Conservation (phyloP, 1,284 basidiomycete genomes). For the Inonotus obliquus region DNA sequence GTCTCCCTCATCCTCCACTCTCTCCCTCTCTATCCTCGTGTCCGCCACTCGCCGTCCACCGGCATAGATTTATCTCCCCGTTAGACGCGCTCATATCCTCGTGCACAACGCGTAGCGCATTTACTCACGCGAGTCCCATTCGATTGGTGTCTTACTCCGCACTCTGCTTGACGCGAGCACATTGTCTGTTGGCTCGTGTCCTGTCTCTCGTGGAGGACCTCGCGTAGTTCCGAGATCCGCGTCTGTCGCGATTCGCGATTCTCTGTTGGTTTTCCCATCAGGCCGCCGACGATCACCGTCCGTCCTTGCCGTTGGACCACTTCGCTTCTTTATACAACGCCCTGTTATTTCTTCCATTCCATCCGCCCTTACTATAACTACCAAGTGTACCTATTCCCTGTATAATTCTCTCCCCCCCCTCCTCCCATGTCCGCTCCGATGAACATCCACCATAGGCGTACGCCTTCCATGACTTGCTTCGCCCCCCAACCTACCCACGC, state of each 20-base stretch:
- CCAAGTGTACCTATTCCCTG: background rate
- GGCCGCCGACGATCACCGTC: background rate
- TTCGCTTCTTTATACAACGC: background rate
- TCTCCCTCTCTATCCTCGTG: background rate
- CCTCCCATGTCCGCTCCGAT: constrained; percentile 3
- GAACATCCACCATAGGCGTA: constrained; percentile 11
- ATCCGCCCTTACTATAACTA: background rate
- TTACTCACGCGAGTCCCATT: background rate
- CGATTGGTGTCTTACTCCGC: background rate
- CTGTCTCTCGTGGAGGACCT: background rate
- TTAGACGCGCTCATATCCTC: background rate
- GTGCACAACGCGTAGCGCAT: background rate
- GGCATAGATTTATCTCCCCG: background rate
- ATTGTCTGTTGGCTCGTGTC: background rate
- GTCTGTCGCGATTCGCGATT: background rate
- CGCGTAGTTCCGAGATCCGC: background rate
- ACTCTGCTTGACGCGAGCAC: background rate
- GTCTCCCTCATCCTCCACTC: background rate
- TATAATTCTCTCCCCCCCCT: background rate
- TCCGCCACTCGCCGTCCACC: background rate
- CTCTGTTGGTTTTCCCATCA: background rate
- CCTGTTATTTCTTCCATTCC: background rate
- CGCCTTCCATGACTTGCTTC: constrained; percentile 4
- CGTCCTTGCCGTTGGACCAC: background rate
- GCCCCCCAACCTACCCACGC: background rate